Conservation (phyloP, 805 yeast genomes). For the Starmerella ratchasimensis region DNA sequence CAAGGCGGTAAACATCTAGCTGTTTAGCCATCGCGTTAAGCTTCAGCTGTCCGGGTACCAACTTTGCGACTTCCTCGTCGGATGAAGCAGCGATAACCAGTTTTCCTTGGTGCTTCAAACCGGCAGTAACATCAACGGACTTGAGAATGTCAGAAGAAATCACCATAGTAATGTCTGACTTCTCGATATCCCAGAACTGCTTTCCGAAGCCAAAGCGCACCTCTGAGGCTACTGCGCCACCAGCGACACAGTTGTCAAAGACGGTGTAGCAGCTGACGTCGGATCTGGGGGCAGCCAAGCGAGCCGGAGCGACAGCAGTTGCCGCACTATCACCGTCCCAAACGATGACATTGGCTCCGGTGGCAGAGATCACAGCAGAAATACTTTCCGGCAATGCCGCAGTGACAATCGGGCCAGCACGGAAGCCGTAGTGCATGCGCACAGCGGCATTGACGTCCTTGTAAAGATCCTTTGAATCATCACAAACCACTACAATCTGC, state of each 20-base stretch:
- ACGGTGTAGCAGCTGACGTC: conserved; percentile 41
- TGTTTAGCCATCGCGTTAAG: conserved; percentile 39
- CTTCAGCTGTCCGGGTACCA: conserved; percentile 42
- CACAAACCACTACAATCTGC: conserved; percentile 54
- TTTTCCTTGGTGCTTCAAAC: conserved; percentile 43
- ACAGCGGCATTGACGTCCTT: conserved; percentile 45
- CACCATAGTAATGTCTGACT: conserved; percentile 52
- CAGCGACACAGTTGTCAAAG: conserved; percentile 57
- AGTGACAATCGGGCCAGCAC: conserved; percentile 23
- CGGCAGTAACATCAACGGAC: conserved; percentile 47
- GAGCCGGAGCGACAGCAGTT: conserved; percentile 15
- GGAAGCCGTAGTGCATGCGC: conserved; percentile 18
- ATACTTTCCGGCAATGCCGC: conserved; percentile 33
- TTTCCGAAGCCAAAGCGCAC: conserved; percentile 36
- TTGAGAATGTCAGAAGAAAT: conserved; percentile 44
- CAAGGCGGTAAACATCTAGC: conserved; percentile 43
- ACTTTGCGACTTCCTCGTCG: conserved; percentile 38
- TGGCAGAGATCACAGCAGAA: conserved; percentile 36
- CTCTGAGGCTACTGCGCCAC: conserved; percentile 59
- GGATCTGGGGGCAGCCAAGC: conserved; percentile 14
- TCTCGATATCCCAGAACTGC: conserved; percentile 31
- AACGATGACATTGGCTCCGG: conserved; percentile 8
- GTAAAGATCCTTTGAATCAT: conserved; percentile 39
- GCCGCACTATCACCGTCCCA: conserved; percentile 18
- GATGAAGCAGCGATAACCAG: conserved; percentile 31